phyloP scores from a whole-genome alignment of 2,329 filamentous ascomycete species.

The Pyrenophora tritici-repentis region DNA sequence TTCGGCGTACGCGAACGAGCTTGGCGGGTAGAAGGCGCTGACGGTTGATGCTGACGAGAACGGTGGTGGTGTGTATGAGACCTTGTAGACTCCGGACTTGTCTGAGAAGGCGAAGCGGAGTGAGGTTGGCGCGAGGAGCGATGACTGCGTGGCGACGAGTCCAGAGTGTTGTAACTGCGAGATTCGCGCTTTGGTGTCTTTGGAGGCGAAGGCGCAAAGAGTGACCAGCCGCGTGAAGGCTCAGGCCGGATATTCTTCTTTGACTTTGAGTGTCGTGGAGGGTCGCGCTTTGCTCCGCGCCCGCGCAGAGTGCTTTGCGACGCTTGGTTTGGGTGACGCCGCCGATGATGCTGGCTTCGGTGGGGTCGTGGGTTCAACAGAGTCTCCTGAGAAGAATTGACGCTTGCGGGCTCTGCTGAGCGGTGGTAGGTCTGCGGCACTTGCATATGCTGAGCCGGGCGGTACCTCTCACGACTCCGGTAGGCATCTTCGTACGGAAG shows the following conservation, averaged over 20 bases:
- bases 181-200: conserved; percentile 31
- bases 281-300: conserved; percentile 45
- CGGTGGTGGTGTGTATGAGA: conserved; percentile 34
- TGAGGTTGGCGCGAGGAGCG: conserved; percentile 36
- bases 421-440: conserved; percentile 39
- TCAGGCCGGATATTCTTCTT: conserved; percentile 35
- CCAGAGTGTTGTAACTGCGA: conserved; percentile 34
- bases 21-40: conserved; percentile 27
- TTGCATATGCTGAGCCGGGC: conserved; percentile 32
- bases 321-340: conserved; percentile 40
- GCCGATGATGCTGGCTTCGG: conserved; percentile 38
- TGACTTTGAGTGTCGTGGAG: conserved; percentile 38
- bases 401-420: conserved; percentile 28
- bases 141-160: conserved; percentile 37
- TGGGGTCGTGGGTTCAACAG: conserved; percentile 45
- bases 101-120: conserved; percentile 13
- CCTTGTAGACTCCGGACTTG: conserved; percentile 22
- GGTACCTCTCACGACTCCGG: conserved; percentile 24
- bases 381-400: conserved; percentile 42
- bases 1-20: conserved; percentile 42
- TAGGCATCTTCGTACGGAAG: conserved; percentile 22
- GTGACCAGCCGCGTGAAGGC: conserved; percentile 35
- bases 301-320: conserved; percentile 44
- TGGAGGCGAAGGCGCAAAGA: conserved; percentile 39
- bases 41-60: conserved; percentile 37